Percentiles rank a stretch among this genome's conserved stretches.
These are phyloP conservation scores for Candida insectorum DNA, from an alignment of 805 yeast genomes.

Conservation along the genomic window DNA sequence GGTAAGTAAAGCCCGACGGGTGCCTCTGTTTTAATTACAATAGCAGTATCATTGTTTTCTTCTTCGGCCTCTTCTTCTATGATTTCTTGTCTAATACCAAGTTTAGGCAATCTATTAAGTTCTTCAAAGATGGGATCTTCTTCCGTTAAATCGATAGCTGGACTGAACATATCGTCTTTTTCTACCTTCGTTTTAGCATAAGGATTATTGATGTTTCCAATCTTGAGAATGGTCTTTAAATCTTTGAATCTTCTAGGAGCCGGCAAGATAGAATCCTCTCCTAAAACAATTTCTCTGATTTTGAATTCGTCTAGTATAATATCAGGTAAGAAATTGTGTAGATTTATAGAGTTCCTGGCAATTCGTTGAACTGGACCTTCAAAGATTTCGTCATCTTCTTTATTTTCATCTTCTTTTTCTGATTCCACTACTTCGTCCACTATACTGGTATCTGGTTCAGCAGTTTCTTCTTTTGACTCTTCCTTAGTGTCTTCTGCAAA, in stretches of 20 bases:
- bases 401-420: conserved; percentile 2
- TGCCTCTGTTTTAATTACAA: conserved; percentile 58
- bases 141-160: conserved; percentile 31
- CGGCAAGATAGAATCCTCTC: conserved; percentile 52
- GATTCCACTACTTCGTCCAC: conserved; percentile 1
- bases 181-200: conserved; percentile 31
- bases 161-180: conserved; percentile 30
- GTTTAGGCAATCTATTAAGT: conserved; percentile 50
- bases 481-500: conserved; percentile 10
- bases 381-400: conserved; percentile 25
- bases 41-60: conserved; percentile 32
- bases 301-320: conserved; percentile 17
- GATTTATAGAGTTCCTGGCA: conserved; percentile 49
- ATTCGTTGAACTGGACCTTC: conserved; percentile 72
- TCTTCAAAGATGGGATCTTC: conserved; percentile 40
- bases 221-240: conserved; percentile 47
- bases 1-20: conserved; percentile 73
- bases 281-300: conserved; percentile 48
- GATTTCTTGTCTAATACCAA: conserved; percentile 53
- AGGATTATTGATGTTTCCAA: conserved; percentile 37
- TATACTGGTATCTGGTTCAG: conserved; percentile 1
- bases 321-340: conserved; percentile 44
- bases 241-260: conserved; percentile 53
- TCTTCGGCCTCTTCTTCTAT: conserved; percentile 43
- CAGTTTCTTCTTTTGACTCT: conserved; percentile 3